Evolutionary conservation across 1,139 yeast species (phyloP).

Genomic region (Debaryomyces psychrophilus): DNA sequence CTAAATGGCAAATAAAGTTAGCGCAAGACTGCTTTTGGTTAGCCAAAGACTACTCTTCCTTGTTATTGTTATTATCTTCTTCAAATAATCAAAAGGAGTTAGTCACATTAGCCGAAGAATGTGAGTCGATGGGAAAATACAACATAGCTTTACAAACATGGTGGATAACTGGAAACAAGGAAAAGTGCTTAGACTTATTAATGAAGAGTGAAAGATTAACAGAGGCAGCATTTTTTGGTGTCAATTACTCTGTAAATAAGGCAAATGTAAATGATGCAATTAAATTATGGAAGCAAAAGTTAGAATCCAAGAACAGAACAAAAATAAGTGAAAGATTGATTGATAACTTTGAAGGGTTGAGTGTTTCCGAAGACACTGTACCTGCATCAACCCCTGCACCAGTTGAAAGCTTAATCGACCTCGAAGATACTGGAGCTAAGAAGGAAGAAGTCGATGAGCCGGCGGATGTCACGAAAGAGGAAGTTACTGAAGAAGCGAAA

Average conservation of each 20-base stretch:
- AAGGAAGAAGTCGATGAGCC: constrained; percentile 12
- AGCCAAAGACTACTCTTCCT: constrained; percentile 81
- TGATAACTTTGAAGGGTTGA: constrained; percentile 36
- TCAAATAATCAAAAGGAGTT: constrained; percentile 70
- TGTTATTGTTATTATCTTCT: constrained; percentile 81
- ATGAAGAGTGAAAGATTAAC: constrained; percentile 70
- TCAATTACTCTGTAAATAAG: constrained; percentile 65
- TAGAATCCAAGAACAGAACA: constrained; percentile 54
- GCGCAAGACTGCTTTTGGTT: constrained; percentile 81
- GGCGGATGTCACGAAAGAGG: constrained; percentile 13
- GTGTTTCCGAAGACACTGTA: constrained; percentile 16
- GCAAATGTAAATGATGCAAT: constrained; percentile 49
- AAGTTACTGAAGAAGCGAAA: constrained; percentile 17
- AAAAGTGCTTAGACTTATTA: constrained; percentile 67
- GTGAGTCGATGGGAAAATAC: constrained; percentile 73
- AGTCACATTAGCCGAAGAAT: constrained; percentile 60
- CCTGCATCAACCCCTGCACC: constrained; percentile 16
- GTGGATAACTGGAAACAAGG: constrained; percentile 81
- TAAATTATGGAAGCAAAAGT: constrained; percentile 65
- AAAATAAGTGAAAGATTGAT: constrained; percentile 64
- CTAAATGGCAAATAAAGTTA: constrained; percentile 74
- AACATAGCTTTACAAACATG: constrained; percentile 91
- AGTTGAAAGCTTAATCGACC: constrained; percentile 33
- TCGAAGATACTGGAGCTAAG: constrained; percentile 27
- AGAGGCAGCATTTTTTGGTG: constrained; percentile 84